Conservation (phyloP, 2,329 filamentous ascomycete species). For the Rasamsonia emersonii region DNA sequence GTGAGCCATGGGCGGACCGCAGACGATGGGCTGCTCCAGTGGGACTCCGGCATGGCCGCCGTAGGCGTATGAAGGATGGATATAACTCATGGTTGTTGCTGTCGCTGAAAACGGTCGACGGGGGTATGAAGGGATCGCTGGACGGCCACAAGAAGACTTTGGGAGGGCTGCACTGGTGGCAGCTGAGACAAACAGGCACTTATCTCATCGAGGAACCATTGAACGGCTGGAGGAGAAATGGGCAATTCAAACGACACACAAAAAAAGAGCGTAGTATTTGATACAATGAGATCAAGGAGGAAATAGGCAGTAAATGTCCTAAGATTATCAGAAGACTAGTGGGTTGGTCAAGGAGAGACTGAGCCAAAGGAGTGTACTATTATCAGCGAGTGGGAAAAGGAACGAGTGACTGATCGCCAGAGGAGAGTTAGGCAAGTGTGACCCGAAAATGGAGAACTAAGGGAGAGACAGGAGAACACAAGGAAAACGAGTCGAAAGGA, state of each 20-base stretch:
- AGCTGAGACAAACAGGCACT: conserved; percentile 8
- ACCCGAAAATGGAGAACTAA: too few relatives aligned
- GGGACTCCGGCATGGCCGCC: conserved; percentile 25
- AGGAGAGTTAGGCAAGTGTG: too few relatives aligned
- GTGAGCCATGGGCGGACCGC: conserved; percentile 28
- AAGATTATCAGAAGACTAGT: too few relatives aligned
- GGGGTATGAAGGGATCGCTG: not conserved
- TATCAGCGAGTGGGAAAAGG: too few relatives aligned
- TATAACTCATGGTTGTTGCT: conserved; percentile 28
- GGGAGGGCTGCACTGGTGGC: conserved; percentile 11
- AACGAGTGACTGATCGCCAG: too few relatives aligned
- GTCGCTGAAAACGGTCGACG: conserved; percentile 1
- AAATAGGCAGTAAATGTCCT: too few relatives aligned
- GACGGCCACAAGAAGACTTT: not conserved
- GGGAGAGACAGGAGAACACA: too few relatives aligned
- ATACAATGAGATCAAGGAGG: too few relatives aligned
- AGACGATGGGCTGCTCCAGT: conserved; percentile 29
- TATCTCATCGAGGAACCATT: conserved; percentile 10
- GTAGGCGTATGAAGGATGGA: conserved; percentile 30
- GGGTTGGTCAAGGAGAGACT: too few relatives aligned
- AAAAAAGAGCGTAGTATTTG: too few relatives aligned
- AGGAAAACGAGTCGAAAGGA: too few relatives aligned
- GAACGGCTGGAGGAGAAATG: conserved; percentile 3
- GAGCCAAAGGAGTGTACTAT: too few relatives aligned
- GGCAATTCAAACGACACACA: conserved; percentile 3